phyloP scores from a whole-genome alignment of 148 eudicot species.

The Silene uniflora region DNA sequence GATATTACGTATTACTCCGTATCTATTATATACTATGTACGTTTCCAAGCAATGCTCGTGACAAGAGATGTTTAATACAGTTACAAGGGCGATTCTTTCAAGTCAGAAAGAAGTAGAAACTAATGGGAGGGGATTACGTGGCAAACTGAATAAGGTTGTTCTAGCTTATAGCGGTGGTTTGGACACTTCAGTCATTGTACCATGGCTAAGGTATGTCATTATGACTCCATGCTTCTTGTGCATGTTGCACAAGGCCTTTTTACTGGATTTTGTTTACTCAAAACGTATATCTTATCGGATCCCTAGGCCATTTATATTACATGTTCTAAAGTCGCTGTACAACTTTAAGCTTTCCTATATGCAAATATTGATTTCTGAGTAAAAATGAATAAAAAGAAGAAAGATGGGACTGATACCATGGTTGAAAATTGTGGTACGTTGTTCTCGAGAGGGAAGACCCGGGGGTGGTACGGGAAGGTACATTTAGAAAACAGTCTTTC shows the following conservation, averaged over 20 bases:
- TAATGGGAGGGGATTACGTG: slow-evolving; percentile 47
- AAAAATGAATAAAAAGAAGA: no score
- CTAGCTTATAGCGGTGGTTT: slow-evolving; percentile 97
- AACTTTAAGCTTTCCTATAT: neutral
- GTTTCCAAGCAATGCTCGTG: neutral
- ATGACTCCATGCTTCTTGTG: neutral
- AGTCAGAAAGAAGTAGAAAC: slow-evolving; percentile 48
- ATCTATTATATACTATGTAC: neutral
- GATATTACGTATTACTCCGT: neutral
- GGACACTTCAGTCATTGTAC: slow-evolving; percentile 97
- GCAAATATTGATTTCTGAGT: neutral
- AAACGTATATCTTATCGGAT: neutral
- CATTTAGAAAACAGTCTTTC: neutral
- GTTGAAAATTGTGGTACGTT: neutral
- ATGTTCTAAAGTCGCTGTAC: neutral
- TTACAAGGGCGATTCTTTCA: slow-evolving; percentile 48
- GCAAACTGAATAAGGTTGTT: slow-evolving; percentile 87
- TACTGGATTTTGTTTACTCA: no score
- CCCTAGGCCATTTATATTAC: neutral
- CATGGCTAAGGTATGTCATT: slow-evolving; percentile 91
- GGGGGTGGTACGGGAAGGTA: neutral
- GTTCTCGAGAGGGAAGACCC: neutral
- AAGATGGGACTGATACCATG: no score
- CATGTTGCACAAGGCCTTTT: no score
- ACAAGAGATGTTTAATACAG: slow-evolving; percentile 31